Percentiles rank a stretch among this genome's conserved stretches.
Evolutionary conservation across 257 asterid genomes (phyloP).

Genomic region (Solanum ossicruentum): DNA sequence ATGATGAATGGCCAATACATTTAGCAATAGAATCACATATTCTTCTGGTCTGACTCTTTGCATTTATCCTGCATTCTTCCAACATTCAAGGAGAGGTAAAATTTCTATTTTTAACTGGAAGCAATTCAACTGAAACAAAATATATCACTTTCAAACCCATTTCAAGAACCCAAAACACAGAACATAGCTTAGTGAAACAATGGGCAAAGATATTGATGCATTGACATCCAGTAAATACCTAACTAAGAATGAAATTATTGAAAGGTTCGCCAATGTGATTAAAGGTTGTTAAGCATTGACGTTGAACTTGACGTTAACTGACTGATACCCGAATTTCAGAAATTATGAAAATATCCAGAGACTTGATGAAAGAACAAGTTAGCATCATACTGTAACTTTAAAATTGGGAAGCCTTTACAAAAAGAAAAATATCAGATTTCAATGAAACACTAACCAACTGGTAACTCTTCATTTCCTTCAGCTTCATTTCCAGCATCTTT

Average conservation of each 20-base stretch:
- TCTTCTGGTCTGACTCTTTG: not conserved
- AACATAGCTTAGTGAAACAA: not conserved
- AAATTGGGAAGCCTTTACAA: not conserved
- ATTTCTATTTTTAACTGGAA: not conserved
- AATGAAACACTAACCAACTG: slow-evolving; percentile 35
- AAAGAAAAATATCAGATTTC: not conserved
- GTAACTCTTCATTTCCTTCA: slow-evolving; percentile 18
- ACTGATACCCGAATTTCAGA: not conserved
- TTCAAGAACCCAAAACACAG: not conserved
- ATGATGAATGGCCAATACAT: not conserved
- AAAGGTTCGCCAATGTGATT: not conserved
- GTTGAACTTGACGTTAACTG: not conserved
- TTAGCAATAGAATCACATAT: not conserved
- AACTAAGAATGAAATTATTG: not conserved
- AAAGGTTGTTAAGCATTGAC: not conserved
- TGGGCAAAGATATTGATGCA: not conserved
- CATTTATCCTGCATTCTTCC: not conserved
- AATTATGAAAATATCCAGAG: not conserved
- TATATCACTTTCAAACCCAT: not conserved
- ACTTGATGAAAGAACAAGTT: not conserved
- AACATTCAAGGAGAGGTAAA: not conserved
- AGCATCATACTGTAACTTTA: not conserved
- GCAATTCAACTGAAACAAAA: not conserved
- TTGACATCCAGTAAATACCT: not conserved
- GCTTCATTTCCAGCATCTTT: slow-evolving; percentile 6